A percentile compares a stretch with the other conserved stretches of the same genome.
Conservation (phyloP, 164 flowering plant genomes). For the Stephania japonica region DNA sequence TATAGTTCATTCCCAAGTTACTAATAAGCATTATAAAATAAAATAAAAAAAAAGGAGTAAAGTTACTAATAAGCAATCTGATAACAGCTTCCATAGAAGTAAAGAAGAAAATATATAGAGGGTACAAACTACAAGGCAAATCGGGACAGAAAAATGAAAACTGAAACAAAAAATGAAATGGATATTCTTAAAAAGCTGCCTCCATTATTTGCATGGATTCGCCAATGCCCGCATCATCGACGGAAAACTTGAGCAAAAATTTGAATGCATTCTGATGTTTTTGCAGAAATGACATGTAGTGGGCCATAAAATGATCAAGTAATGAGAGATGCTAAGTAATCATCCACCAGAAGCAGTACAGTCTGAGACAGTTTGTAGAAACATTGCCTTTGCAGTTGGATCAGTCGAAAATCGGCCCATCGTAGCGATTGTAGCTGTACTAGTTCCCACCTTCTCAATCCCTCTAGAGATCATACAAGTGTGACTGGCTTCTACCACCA, state of each 20-base stretch:
- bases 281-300: background rate
- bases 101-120: background rate
- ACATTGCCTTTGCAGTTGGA: conserved; percentile 43
- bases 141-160: background rate
- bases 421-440: conserved; percentile 79
- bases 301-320: background rate
- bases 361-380: conserved; percentile 55
- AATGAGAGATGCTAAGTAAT: background rate
- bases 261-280: background rate
- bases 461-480: conserved; percentile 96
- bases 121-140: background rate
- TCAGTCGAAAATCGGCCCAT: conserved; percentile 79
- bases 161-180: background rate
- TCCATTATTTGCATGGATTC: background rate
- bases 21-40: no score
- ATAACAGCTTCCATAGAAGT: background rate
- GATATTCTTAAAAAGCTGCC: background rate
- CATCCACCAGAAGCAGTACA: conserved; percentile 18
- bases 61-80: background rate
- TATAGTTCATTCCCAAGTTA: background rate
- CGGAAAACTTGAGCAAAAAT: background rate
- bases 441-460: conserved; percentile 84
- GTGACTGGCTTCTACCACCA: conserved; percentile 85
- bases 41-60: no score
- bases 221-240: background rate